Percentiles rank a stretch among this genome's conserved stretches.
phyloP scores from a whole-genome alignment of 768 basidiomycete species.

The Leccinum uliginosum region DNA sequence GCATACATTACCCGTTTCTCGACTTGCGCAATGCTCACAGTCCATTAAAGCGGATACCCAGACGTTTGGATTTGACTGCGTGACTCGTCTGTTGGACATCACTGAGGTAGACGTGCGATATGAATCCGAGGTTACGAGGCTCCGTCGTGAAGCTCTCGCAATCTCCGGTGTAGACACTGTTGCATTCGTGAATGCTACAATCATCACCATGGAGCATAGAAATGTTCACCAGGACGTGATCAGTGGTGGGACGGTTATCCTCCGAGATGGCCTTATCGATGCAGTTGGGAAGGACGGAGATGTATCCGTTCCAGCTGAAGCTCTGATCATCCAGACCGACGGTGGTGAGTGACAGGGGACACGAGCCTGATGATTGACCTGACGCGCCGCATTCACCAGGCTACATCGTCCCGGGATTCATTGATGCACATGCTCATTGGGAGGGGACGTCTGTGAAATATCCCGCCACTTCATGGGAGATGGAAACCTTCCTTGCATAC shows the following conservation, averaged over 20 bases:
- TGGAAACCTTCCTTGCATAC: conserved; percentile 71
- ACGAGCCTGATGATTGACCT: neutral
- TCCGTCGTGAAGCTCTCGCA: conserved; percentile 48
- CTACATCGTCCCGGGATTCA: conserved; percentile 65
- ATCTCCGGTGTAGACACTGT: conserved; percentile 36
- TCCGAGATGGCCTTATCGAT: conserved; percentile 56
- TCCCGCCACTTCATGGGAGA: conserved; percentile 69
- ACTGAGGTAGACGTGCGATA: conserved; percentile 58
- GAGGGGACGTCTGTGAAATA: conserved; percentile 45
- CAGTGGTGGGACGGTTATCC: conserved; percentile 46
- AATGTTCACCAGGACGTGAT: conserved; percentile 47
- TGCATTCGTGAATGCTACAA: conserved; percentile 62
- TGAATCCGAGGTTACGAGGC: conserved; percentile 54
- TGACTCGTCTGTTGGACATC: conserved; percentile 50
- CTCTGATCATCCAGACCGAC: conserved; percentile 51
- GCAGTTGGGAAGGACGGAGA: conserved; percentile 36
- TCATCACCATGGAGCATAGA: conserved; percentile 65
- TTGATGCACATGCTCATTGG: conserved; percentile 79
- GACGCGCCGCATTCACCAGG: conserved; percentile 34
- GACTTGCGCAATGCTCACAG: conserved; percentile 44
- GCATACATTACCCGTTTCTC: conserved; percentile 56
- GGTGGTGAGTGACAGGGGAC: conserved; percentile 44
- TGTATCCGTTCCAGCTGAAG: conserved; percentile 34
- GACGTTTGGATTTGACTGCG: conserved; percentile 62
- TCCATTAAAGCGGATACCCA: conserved; percentile 44